Evolutionary conservation across 345 rosid species (phyloP).

Genomic region (Citrus trifoliata): DNA sequence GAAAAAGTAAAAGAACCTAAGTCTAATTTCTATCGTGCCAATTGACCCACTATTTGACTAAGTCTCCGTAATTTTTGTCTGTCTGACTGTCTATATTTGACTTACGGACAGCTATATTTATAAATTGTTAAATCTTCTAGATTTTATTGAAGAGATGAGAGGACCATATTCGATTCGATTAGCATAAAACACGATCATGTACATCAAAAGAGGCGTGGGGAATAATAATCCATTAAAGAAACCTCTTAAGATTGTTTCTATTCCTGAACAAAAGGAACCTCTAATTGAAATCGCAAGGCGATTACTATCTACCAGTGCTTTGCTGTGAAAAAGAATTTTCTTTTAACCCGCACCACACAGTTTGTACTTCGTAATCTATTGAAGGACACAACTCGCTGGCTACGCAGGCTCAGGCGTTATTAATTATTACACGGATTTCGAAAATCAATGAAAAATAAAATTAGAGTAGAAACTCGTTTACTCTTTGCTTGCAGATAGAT

Average conservation of each 20-base stretch:
- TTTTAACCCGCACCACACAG: background rate
- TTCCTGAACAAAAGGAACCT: no score
- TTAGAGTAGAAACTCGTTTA: background rate
- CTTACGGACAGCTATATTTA: background rate
- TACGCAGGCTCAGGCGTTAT: background rate
- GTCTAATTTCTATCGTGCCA: no score
- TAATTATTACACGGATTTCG: no score
- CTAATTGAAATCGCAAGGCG: background rate
- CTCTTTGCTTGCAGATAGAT: background rate
- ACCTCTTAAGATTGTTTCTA: no score
- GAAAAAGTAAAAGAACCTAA: no score
- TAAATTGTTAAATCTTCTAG: background rate
- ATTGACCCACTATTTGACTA: no score
- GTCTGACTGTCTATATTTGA: background rate
- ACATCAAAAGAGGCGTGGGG: background rate
- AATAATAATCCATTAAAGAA: background rate
- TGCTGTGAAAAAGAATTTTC: background rate
- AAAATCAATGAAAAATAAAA: no score
- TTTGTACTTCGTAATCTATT: no score
- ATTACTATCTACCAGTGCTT: background rate
- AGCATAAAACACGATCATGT: accelerated
- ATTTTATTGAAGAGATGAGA: background rate
- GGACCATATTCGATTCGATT: background rate
- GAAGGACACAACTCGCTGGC: background rate
- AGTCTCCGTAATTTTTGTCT: background rate